Conservation (phyloP, 2,329 filamentous ascomycete genomes). For the Paecilomyces variotii region DNA sequence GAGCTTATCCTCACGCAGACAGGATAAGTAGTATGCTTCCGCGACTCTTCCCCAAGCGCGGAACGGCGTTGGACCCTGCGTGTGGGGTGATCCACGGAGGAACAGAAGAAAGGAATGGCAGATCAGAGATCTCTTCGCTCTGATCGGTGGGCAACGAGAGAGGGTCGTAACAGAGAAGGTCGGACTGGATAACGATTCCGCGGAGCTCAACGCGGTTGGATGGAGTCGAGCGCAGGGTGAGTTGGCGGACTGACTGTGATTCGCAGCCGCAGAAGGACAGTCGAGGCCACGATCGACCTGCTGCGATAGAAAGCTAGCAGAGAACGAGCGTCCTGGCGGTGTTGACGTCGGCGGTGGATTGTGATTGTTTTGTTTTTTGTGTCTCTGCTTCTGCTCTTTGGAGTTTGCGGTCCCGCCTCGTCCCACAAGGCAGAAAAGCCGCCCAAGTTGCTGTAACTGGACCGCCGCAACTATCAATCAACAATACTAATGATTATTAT, state of each 20-base stretch:
- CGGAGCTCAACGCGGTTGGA: background rate
- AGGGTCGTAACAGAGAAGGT: background rate
- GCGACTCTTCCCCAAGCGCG: background rate
- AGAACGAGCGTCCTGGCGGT: background rate
- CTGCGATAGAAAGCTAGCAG: background rate
- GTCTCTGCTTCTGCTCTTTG: background rate
- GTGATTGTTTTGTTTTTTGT: background rate
- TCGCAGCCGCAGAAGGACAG: background rate
- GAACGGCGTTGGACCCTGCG: background rate
- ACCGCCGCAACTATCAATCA: too few relatives aligned
- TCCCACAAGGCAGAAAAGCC: background rate
- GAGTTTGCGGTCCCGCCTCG: background rate
- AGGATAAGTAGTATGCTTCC: background rate
- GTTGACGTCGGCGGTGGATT: background rate
- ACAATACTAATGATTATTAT: too few relatives aligned
- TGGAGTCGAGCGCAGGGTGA: background rate
- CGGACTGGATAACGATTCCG: background rate
- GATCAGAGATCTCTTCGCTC: background rate
- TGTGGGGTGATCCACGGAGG: background rate
- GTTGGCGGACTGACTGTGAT: background rate
- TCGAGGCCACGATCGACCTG: background rate
- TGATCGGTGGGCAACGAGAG: background rate
- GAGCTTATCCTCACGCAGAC: background rate
- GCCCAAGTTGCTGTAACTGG: too few relatives aligned
- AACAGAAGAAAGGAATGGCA: background rate